phyloP scores from a whole-genome alignment of 2,329 filamentous ascomycete species.

The Colletotrichum agaves region DNA sequence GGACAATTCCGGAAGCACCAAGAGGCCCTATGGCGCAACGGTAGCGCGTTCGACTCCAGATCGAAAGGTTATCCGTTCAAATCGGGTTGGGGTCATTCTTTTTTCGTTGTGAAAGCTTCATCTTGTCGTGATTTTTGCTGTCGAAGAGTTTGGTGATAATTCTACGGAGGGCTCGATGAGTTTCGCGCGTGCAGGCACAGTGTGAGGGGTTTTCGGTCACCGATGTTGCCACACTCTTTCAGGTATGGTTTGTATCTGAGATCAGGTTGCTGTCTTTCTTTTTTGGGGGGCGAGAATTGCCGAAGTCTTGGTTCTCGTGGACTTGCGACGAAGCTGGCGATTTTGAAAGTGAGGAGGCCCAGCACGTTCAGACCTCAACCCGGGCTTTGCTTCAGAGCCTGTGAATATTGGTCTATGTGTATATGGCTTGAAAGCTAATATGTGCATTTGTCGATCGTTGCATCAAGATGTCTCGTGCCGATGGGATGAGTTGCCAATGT shows the following conservation, averaged over 20 bases:
- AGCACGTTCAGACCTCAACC: neutral
- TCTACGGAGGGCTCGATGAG: neutral
- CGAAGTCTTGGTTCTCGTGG: neutral
- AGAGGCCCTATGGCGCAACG: slow-evolving; percentile 31
- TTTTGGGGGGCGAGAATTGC: accelerated
- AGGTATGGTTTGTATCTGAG: neutral
- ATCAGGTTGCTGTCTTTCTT: neutral
- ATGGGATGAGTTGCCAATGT: too few relatives aligned
- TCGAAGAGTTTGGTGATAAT: neutral
- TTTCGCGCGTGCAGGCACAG: neutral
- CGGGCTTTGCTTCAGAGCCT: neutral
- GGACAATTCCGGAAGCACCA: neutral
- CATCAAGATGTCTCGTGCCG: neutral
- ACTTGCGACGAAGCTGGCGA: neutral
- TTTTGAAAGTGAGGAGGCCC: too few relatives aligned
- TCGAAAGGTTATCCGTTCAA: slow-evolving; percentile 37
- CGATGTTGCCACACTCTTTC: neutral
- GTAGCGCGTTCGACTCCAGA: slow-evolving; percentile 38
- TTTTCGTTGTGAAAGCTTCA: neutral
- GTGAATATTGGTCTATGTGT: neutral
- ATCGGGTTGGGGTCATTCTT: slow-evolving; percentile 34
- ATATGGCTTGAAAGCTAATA: neutral
- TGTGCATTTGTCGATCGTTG: neutral
- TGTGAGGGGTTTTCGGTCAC: neutral
- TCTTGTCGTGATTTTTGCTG: neutral